A percentile compares a stretch with the other conserved stretches of the same genome.
Evolutionary conservation across 2,329 filamentous ascomycete genomes (phyloP).

Genomic region (Tolypocladium paradoxum): DNA sequence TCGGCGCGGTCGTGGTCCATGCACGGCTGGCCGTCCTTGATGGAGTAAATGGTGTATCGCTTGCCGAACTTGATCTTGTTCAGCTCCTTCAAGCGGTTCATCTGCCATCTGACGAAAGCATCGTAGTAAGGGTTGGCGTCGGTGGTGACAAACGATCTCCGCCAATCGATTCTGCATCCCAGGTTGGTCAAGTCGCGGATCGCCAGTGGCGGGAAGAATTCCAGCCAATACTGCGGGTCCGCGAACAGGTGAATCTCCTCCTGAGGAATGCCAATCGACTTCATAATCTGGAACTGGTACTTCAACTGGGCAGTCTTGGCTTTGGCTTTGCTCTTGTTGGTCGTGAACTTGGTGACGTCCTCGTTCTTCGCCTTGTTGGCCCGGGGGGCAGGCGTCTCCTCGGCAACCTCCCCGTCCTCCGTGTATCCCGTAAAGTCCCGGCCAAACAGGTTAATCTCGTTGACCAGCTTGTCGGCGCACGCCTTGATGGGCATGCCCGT

Average conservation of each 20-base stretch:
- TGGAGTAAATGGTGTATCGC: conserved; percentile 77
- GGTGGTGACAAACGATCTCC: conserved; percentile 85
- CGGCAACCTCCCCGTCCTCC: conserved; percentile 37
- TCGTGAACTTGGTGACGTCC: conserved; percentile 82
- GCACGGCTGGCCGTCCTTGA: conserved; percentile 34
- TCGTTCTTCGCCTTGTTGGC: conserved; percentile 60
- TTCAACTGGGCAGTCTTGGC: conserved; percentile 88
- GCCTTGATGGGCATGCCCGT: conserved; percentile 98
- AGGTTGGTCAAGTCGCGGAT: conserved; percentile 72
- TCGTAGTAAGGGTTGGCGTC: conserved; percentile 97
- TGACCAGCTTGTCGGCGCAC: conserved; percentile 85
- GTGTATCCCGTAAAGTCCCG: conserved; percentile 71
- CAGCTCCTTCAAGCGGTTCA: conserved; percentile 80
- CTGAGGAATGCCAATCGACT: conserved; percentile 74
- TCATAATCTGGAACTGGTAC: conserved; percentile 94
- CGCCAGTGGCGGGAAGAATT: conserved; percentile 59
- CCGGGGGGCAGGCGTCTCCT: conserved; percentile 37
- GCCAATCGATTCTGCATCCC: conserved; percentile 85
- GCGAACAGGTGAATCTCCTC: conserved; percentile 91
- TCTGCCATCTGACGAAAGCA: conserved; percentile 92
- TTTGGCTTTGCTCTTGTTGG: conserved; percentile 85
- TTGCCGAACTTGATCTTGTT: conserved; percentile 91
- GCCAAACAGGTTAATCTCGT: conserved; percentile 84
- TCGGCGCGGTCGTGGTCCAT: conserved; percentile 38
- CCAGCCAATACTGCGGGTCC: conserved; percentile 83